Percentiles rank a stretch among this genome's conserved stretches.
phyloP scores from a whole-genome alignment of 1,284 basidiomycete genomes.

The Puccinia triticina region DNA sequence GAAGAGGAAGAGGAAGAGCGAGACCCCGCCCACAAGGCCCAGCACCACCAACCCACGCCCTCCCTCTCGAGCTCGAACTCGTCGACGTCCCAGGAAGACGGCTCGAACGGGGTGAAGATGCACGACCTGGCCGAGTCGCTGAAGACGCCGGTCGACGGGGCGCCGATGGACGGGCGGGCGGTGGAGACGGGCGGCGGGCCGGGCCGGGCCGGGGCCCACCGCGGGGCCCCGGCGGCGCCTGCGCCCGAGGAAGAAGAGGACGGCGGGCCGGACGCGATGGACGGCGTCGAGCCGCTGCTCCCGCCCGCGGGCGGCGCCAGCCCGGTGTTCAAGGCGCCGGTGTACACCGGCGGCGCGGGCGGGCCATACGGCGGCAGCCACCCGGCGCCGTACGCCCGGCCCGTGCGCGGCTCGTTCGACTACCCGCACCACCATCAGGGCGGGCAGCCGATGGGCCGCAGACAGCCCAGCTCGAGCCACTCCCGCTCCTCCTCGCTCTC shows the following conservation, averaged over 20 bases:
- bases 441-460: too few relatives aligned
- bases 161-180: too few relatives aligned
- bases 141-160: conserved; percentile 29
- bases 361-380: background rate
- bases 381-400: too few relatives aligned
- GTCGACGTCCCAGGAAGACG: conserved; percentile 25
- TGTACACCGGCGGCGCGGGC: conserved; percentile 4
- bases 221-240: too few relatives aligned
- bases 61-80: conserved; percentile 43
- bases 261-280: conserved; percentile 11
- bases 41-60: conserved; percentile 29
- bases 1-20: conserved; percentile 54
- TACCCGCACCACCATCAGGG: too few relatives aligned
- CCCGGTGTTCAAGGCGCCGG: conserved; percentile 21
- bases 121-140: conserved; percentile 27
- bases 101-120: conserved; percentile 36
- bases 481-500: conserved; percentile 40
- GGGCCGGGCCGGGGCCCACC: too few relatives aligned
- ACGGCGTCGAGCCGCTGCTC: conserved; percentile 21
- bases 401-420: too few relatives aligned
- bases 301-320: conserved; percentile 8
- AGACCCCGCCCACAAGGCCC: conserved; percentile 53
- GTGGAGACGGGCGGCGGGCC: too few relatives aligned
- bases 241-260: background rate
- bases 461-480: conserved; percentile 41